These are phyloP conservation scores for Beverwykella pulmonaria DNA, from an alignment of 495 filamentous ascomycete genomes.

Conservation along the genomic window DNA sequence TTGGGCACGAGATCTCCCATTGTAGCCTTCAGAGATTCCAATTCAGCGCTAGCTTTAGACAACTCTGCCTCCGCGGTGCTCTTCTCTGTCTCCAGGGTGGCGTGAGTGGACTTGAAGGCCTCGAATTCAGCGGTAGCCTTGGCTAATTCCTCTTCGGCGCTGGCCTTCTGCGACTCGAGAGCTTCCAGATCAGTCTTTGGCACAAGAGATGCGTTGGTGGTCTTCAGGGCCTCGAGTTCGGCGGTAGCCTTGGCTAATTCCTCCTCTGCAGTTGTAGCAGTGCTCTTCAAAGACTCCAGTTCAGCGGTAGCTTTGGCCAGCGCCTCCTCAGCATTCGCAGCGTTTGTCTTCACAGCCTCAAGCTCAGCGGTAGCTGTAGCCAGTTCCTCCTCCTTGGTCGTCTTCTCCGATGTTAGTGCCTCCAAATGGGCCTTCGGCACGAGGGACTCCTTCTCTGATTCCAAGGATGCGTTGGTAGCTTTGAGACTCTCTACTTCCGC, in stretches of 20 bases:
- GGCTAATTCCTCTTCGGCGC: not conserved
- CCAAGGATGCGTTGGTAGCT: not conserved
- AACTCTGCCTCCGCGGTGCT: conserved; percentile 6
- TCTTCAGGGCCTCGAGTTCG: conserved; percentile 19
- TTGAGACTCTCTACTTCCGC: not conserved
- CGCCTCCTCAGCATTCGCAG: not conserved
- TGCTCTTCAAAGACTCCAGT: conserved; percentile 8
- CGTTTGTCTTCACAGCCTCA: not conserved
- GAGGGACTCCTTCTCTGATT: not conserved
- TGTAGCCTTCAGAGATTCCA: conserved; percentile 10
- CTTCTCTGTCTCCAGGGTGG: conserved; percentile 14
- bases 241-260: conserved; percentile 4
- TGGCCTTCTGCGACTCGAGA: not conserved
- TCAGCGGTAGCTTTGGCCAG: conserved; percentile 3
- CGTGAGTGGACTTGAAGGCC: conserved; percentile 1
- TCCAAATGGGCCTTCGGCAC: conserved; percentile 5
- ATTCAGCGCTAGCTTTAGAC: not conserved
- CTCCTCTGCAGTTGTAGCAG: conserved; percentile 13
- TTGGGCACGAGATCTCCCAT: not conserved
- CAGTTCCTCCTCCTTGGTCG: conserved; percentile 1
- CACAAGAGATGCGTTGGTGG: not conserved
- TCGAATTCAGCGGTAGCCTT: not conserved
- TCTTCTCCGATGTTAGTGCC: conserved; percentile 7
- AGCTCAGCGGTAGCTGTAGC: conserved; percentile 2
- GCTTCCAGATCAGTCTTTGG: conserved; percentile 16